Percentiles rank a stretch among this genome's conserved stretches.
Evolutionary conservation across 2,329 filamentous ascomycete genomes (phyloP).

Genomic region (Diaporthe sp.): DNA sequence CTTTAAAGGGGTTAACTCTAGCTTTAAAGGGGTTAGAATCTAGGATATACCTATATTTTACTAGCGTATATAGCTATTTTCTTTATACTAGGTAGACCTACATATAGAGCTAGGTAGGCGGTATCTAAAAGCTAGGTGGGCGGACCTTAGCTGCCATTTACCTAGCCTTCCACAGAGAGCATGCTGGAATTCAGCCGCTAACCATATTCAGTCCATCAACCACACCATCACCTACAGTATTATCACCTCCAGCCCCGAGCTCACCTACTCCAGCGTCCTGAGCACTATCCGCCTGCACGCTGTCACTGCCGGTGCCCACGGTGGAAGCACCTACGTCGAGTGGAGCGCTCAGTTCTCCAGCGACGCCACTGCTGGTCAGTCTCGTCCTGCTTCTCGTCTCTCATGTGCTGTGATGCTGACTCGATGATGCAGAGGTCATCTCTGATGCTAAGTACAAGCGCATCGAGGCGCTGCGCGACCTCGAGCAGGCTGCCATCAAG

Average conservation of each 20-base stretch:
- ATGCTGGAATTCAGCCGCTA: neutral
- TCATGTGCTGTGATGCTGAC: slow-evolving; percentile 40
- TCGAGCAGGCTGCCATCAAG: slow-evolving; percentile 66
- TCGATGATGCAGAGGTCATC: slow-evolving; percentile 69
- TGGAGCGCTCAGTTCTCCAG: slow-evolving; percentile 80
- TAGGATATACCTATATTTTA: no score
- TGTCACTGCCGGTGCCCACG: slow-evolving; percentile 75
- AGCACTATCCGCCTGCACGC: slow-evolving; percentile 76
- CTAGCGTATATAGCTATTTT: no score
- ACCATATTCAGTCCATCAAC: slow-evolving; percentile 69
- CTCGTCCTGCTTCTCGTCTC: neutral
- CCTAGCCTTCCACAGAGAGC: neutral
- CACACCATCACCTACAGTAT: slow-evolving; percentile 83
- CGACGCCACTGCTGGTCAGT: slow-evolving; percentile 77
- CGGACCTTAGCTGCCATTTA: no score
- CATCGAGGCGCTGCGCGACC: slow-evolving; percentile 77
- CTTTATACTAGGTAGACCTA: no score
- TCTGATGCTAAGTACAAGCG: slow-evolving; percentile 84
- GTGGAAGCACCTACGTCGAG: slow-evolving; percentile 76
- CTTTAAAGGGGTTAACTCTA: no score
- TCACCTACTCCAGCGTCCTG: slow-evolving; percentile 76
- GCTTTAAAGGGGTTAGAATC: no score
- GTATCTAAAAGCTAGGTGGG: no score
- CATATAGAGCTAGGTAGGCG: no score
- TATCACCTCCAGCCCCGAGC: slow-evolving; percentile 75